These are phyloP conservation scores for Vitis hybrid DNA, from an alignment of 177 flowering plant species.

Conservation along the genomic window DNA sequence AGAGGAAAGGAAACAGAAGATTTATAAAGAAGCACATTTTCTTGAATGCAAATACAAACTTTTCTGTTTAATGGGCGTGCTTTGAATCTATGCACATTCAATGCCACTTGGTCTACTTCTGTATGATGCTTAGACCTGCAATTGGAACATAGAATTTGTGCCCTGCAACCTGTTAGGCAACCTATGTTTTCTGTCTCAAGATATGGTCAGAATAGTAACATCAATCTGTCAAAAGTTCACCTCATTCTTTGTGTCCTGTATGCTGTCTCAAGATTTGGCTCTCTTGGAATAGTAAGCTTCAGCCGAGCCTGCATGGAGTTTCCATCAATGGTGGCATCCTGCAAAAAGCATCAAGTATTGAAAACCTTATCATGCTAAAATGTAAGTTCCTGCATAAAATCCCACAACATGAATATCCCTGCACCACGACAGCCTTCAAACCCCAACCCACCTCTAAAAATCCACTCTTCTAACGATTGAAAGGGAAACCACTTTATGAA, in stretches of 20 bases:
- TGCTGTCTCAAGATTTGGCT: conserved; percentile 83
- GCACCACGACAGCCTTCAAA: too few species aligned
- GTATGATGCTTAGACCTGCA: conserved; percentile 48
- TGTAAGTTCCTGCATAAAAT: background rate
- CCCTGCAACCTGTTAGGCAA: background rate
- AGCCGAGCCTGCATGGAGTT: conserved; percentile 32
- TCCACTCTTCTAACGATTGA: background rate
- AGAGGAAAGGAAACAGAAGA: background rate
- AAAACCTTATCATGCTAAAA: background rate
- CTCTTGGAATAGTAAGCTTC: conserved; percentile 79
- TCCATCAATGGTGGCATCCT: conserved; percentile 48
- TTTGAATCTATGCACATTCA: conserved; percentile 40
- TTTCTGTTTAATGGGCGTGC: conserved; percentile 72
- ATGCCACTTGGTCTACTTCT: conserved; percentile 23
- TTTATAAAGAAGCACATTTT: background rate
- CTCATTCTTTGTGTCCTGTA: conserved; percentile 67
- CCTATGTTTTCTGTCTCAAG: background rate
- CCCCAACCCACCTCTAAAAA: background rate
- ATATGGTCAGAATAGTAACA: background rate
- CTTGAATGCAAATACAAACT: conserved; percentile 31
- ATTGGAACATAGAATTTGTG: conserved; percentile 1
- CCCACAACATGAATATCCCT: background rate
- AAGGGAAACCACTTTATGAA: background rate
- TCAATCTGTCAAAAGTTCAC: conserved; percentile 26
- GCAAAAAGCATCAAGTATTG: conserved; percentile 13